phyloP scores from a whole-genome alignment of 2,329 filamentous ascomycete genomes.

The Sporothrix variecibatus region DNA sequence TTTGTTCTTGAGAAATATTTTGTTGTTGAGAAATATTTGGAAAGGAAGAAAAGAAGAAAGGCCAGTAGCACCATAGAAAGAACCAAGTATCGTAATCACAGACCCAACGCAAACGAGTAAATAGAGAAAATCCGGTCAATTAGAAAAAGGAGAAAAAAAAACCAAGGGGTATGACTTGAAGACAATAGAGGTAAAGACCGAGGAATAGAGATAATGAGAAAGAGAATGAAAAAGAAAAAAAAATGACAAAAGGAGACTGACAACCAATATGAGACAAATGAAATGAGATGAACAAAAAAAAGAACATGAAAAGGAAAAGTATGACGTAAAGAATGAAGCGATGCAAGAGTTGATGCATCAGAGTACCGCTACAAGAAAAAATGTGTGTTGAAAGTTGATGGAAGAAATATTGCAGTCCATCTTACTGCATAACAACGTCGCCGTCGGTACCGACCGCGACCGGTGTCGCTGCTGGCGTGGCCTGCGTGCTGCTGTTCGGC shows the following conservation, averaged over 20 bases:
- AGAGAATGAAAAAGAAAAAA: background rate
- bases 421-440: constrained; percentile 22
- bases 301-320: background rate
- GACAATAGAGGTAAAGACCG: background rate
- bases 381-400: background rate
- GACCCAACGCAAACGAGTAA: background rate
- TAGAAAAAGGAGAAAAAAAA: background rate
- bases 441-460: background rate
- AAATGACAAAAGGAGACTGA: background rate
- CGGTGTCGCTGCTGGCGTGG: background rate
- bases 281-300: background rate
- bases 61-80: background rate
- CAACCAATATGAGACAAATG: background rate
- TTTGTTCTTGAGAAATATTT: background rate
- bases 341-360: background rate
- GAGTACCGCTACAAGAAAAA: background rate
- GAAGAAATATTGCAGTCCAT: background rate
- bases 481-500: constrained; percentile 31
- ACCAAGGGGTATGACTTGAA: constrained; percentile 19
- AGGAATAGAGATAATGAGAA: background rate
- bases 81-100: background rate
- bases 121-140: background rate
- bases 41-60: background rate
- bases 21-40: background rate
- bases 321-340: background rate